Evolutionary conservation across 179 eudicot genomes (phyloP).

Genomic region (Silene coronaria): DNA sequence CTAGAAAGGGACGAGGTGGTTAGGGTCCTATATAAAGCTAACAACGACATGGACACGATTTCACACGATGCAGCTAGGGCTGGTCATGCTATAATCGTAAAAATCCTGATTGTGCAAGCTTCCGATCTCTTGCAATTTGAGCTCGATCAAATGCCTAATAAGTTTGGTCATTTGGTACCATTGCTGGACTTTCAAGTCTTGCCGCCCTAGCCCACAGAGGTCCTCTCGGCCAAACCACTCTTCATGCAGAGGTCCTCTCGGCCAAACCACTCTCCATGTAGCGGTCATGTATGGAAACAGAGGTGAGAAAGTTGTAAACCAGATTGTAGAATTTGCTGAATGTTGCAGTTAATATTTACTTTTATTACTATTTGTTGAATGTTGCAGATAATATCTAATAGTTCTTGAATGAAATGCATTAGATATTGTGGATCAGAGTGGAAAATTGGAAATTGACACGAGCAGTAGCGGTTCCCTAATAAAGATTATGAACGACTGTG

Average conservation of each 20-base stretch:
- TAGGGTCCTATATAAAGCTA: background rate
- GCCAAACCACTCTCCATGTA: too few relatives aligned
- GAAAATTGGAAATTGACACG: background rate
- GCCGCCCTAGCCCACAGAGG: background rate
- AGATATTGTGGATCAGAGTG: conserved; percentile 1
- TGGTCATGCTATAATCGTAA: too few relatives aligned
- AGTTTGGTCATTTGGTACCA: too few relatives aligned
- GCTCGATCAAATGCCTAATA: too few relatives aligned
- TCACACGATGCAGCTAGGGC: too few relatives aligned
- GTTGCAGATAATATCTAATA: too few relatives aligned
- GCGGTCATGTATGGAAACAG: background rate
- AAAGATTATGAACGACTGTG: background rate
- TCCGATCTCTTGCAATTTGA: too few relatives aligned
- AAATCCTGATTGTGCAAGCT: too few relatives aligned
- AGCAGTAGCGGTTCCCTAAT: background rate
- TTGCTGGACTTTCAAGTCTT: too few relatives aligned
- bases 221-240: conserved; percentile 20
- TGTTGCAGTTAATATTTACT: too few relatives aligned
- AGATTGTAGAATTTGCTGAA: too few relatives aligned
- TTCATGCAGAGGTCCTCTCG: conserved; percentile 12
- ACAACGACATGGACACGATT: background rate
- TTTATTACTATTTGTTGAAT: too few relatives aligned
- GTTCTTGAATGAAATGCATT: background rate
- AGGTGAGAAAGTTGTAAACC: background rate
- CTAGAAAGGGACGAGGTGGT: background rate